Evolutionary conservation across 371 early-diverging fungal genomes (phyloP).

Genomic region (Mortierella sp.): DNA sequence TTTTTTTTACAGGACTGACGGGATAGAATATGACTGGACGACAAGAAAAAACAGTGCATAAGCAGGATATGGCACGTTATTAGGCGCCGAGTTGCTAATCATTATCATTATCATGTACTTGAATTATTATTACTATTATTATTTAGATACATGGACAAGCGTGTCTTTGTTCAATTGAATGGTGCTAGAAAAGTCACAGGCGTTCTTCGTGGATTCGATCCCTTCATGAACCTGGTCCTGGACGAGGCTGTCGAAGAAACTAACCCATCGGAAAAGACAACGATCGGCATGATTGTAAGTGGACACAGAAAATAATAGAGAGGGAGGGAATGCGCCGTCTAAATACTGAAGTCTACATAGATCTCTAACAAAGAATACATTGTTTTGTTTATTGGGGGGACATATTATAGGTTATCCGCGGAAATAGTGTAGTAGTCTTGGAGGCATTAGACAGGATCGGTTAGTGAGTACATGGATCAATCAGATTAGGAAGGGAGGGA

Average conservation of each 20-base stretch:
- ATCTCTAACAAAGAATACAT: not conserved
- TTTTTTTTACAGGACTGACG: too few species aligned
- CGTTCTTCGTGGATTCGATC: conserved; percentile 96
- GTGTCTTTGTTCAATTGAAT: conserved; percentile 91
- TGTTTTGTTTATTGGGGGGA: not conserved
- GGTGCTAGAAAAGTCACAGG: conserved; percentile 93
- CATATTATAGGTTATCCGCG: conserved; percentile 85
- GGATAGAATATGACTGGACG: too few species aligned
- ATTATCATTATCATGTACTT: too few species aligned
- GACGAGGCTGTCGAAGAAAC: conserved; percentile 93
- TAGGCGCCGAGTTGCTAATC: not conserved
- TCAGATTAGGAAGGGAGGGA: not conserved
- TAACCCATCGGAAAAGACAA: conserved; percentile 73
- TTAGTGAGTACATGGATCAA: conserved; percentile 27
- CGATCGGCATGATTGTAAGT: conserved; percentile 91
- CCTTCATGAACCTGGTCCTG: conserved; percentile 99
- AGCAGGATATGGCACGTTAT: not conserved
- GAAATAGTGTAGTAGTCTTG: conserved; percentile 92
- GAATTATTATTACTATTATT: conserved; percentile 1
- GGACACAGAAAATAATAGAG: not conserved
- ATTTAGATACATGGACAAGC: conserved; percentile 96
- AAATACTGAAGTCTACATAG: not conserved
- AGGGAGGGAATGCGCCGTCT: not conserved
- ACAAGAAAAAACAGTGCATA: not conserved
- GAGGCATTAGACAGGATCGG: conserved; percentile 91